Evolutionary conservation across 202 grass and related monocot species (phyloP), one percentile per base, ranked within the genome.

Genomic region (Panicum hallii): DNA sequence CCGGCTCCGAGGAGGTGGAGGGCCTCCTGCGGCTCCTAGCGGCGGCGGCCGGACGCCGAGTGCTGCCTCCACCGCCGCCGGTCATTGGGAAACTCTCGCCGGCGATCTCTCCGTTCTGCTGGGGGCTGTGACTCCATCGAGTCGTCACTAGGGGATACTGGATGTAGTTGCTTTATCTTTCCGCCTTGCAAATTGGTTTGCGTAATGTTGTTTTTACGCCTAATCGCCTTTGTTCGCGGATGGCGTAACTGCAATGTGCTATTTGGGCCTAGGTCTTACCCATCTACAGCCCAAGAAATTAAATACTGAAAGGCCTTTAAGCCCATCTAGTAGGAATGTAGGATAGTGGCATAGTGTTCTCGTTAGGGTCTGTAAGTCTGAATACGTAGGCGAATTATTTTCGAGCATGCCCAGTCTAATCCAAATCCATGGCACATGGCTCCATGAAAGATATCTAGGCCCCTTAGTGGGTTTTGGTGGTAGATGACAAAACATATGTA

Each of bases 11-110:
- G 41, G 50, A 40, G 9, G 55, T 49, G 36, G 74, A 67, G 17
- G 52, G 5, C 19, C 44, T 68, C 13, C 53, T 80, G 3, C 70
- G 75, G 80, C 8, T 90, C 65, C 86, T 91, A 22, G 93, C 81
- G 1, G 76, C 45, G 52, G 85, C 85, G 56, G 28, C 22, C 7
- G 85, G 63, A 42, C 85, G 81, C 28, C 89, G 63, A 11, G 76
- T 86, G 46, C 86, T 80, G 72, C 83, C 77, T 72, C 89, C 73
- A 32, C 86, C 54, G 42, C 88, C 83, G 76, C 85, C 79, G 50
- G 74, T 92, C 90, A 92, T 95, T 14, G 44, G 71, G 26, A 66
- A 55, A 26, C n/a, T 75, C 81, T 53, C 70, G 71, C 48, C 49
- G 80, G 41, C 64, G 81, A 85, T 82, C 81, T 85, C 76, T 34